Evolutionary conservation across 139 green algal species (phyloP).

Genomic region (Asterochloris sp.): DNA sequence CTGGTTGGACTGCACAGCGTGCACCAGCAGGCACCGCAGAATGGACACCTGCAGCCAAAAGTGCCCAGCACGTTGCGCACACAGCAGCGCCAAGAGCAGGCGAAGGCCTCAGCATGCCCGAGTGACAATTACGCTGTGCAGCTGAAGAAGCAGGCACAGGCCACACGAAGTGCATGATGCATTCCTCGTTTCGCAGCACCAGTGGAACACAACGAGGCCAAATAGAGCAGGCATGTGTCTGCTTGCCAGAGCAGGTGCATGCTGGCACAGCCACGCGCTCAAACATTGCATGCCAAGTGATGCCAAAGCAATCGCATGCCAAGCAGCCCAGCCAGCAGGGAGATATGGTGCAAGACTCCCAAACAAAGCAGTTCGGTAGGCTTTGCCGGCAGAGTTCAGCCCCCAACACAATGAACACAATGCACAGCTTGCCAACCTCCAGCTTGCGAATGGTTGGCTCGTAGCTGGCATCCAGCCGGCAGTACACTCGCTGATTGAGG

Average conservation of each 20-base stretch:
- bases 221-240: too few relatives aligned
- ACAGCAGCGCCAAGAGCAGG: too few relatives aligned
- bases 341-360: neutral
- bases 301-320: neutral
- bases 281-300: too few relatives aligned
- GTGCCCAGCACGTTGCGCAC: neutral
- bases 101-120: too few relatives aligned
- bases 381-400: neutral
- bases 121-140: too few relatives aligned
- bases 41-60: constrained; percentile 22
- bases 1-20: constrained; percentile 18
- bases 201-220: too few relatives aligned
- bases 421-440: constrained; percentile 9
- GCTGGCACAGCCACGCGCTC: too few relatives aligned
- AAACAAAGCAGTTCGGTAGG: neutral
- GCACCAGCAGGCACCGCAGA: constrained; percentile 33
- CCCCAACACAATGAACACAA: neutral
- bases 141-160: too few relatives aligned
- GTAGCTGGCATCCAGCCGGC: constrained; percentile 30
- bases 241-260: too few relatives aligned
- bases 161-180: too few relatives aligned
- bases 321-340: neutral
- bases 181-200: too few relatives aligned
- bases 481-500: constrained; percentile 30
- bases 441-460: constrained; percentile 30